A percentile compares a stretch with the other conserved stretches of the same genome.
These are phyloP conservation scores for Solanum phureja DNA, from an alignment of 257 asterid genomes.

Conservation along the genomic window DNA sequence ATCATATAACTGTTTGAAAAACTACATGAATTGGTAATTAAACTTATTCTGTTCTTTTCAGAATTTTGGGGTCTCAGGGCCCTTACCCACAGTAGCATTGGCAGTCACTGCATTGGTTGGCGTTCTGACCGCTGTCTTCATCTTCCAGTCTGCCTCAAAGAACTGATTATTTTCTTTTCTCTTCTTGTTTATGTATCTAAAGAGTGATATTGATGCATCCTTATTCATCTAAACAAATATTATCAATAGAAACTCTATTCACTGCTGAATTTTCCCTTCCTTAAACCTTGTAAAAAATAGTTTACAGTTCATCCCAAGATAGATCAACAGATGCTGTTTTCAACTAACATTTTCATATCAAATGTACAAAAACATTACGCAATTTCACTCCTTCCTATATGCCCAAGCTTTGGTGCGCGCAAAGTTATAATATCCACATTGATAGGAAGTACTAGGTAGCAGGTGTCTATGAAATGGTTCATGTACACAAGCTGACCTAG, in stretches of 20 bases:
- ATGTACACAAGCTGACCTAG: background rate
- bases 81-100: conserved; percentile 40
- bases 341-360: background rate
- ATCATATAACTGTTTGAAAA: background rate
- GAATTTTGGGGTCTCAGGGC: conserved; percentile 36
- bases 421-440: background rate
- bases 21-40: background rate
- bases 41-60: background rate
- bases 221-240: background rate
- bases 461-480: background rate
- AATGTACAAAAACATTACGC: background rate
- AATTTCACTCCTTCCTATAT: background rate
- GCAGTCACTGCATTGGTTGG: conserved; percentile 79
- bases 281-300: background rate
- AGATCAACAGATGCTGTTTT: background rate
- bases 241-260: background rate
- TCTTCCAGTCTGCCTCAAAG: conserved; percentile 81
- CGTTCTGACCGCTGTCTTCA: conserved; percentile 63
- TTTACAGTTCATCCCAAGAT: background rate
- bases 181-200: background rate
- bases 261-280: background rate
- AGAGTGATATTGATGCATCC: background rate
- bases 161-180: conserved; percentile 16
- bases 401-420: background rate
- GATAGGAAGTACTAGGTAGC: background rate